A percentile compares a stretch with the other conserved stretches of the same genome.
Conservation (phyloP, 495 filamentous ascomycete species). For the Elasticomyces elasticus region DNA sequence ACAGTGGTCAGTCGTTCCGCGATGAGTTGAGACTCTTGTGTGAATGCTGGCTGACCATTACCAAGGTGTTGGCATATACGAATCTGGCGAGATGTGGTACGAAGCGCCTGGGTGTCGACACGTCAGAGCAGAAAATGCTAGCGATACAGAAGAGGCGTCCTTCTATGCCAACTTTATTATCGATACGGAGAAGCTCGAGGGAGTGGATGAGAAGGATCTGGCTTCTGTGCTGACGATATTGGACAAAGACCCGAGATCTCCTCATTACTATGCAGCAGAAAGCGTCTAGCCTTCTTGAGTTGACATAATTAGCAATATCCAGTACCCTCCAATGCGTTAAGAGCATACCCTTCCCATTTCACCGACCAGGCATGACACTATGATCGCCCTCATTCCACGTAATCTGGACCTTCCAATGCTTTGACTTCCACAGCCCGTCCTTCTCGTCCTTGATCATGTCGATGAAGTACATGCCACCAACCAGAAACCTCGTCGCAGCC, state of each 20-base stretch:
- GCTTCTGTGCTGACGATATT: neutral
- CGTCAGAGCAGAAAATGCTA: neutral
- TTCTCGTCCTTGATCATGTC: conserved; percentile 18
- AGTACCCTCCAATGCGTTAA: neutral
- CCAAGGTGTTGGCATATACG: conserved; percentile 5
- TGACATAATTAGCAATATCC: neutral
- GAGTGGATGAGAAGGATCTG: neutral
- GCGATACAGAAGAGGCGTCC: neutral
- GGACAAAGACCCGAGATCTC: neutral
- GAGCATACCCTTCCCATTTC: neutral
- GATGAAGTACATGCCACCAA: conserved; percentile 13
- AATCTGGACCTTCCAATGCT: conserved; percentile 19
- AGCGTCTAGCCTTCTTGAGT: no score
- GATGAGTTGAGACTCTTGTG: no score
- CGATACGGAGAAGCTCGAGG: neutral
- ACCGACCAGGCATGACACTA: conserved; percentile 8
- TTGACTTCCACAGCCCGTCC: conserved; percentile 25
- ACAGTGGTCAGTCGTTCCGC: neutral
- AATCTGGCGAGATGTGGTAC: conserved; percentile 1
- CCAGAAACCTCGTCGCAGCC: conserved; percentile 13
- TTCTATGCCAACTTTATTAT: conserved; percentile 5
- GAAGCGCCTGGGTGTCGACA: conserved; percentile 5
- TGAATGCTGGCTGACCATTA: neutral
- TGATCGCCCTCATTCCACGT: conserved; percentile 21
- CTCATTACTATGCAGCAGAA: no score